These are phyloP conservation scores for Castanopsis chinensis DNA, from an alignment of 306 rosid genomes.

Conservation along the genomic window DNA sequence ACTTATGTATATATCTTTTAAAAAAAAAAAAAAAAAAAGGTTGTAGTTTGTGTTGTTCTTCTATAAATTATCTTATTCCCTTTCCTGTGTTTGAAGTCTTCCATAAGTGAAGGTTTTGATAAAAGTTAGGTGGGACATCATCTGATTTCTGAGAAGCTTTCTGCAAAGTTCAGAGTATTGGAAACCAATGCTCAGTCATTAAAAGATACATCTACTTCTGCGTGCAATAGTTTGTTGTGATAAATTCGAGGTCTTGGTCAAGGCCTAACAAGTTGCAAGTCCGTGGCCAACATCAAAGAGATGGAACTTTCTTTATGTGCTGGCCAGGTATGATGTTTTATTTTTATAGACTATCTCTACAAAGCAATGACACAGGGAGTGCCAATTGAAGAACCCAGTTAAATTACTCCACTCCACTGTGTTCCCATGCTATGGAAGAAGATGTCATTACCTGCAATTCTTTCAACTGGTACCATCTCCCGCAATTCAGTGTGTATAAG, in stretches of 20 bases:
- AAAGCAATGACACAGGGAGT: background rate
- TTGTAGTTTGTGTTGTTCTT: background rate
- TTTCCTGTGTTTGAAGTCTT: background rate
- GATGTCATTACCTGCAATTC: background rate
- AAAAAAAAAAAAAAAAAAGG: too few species aligned
- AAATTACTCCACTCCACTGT: background rate
- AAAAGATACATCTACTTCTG: background rate
- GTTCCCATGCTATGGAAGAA: background rate
- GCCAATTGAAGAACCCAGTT: background rate
- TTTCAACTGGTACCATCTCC: background rate
- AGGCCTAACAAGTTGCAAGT: background rate
- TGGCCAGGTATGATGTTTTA: background rate
- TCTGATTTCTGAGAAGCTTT: background rate
- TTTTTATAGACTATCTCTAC: background rate
- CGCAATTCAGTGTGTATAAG: background rate
- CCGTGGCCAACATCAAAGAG: background rate
- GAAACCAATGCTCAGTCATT: background rate
- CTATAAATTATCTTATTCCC: background rate
- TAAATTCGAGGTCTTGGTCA: background rate
- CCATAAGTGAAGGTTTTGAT: background rate
- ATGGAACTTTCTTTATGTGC: background rate
- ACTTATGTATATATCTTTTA: background rate
- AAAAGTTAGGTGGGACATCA: background rate
- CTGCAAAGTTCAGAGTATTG: background rate
- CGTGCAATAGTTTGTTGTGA: background rate